Evolutionary conservation across 768 basidiomycete species (phyloP).

Genomic region (Rhodotorula graminis): DNA sequence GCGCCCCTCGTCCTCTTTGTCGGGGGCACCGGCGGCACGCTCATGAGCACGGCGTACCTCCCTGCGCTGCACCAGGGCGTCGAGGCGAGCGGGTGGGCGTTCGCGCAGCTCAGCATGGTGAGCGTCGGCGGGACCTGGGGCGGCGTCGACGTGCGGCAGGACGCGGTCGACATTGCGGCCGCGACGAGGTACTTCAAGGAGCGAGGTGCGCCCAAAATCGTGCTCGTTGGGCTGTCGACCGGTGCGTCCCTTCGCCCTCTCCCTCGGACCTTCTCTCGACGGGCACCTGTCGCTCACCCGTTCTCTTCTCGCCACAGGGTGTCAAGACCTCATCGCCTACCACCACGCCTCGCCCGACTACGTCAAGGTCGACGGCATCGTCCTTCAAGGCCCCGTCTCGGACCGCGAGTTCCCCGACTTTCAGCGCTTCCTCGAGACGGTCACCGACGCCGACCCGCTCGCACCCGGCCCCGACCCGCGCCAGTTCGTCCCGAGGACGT

Average conservation of each 20-base stretch:
- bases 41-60: not conserved
- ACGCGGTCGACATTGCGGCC: not conserved
- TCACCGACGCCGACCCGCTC: no score
- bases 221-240: not conserved
- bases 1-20: not conserved
- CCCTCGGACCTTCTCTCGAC: not conserved
- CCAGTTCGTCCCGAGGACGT: not conserved
- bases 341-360: not conserved
- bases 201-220: not conserved
- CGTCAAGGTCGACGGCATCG: not conserved
- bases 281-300: not conserved
- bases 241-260: not conserved
- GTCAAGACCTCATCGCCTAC: constrained; percentile 12
- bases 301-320: not conserved
- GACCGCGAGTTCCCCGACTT: constrained; percentile 1
- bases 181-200: not conserved
- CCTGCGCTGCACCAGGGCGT: not conserved
- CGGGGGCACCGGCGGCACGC: not conserved
- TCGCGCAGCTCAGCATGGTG: not conserved
- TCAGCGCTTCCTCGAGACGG: not conserved
- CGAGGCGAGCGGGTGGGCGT: not conserved
- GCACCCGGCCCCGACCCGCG: not conserved
- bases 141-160: not conserved
- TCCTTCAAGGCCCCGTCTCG: constrained; percentile 5
- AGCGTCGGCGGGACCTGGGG: not conserved